Conservation (phyloP, 106 monocot genomes). For the Amphibolis antarctica region DNA sequence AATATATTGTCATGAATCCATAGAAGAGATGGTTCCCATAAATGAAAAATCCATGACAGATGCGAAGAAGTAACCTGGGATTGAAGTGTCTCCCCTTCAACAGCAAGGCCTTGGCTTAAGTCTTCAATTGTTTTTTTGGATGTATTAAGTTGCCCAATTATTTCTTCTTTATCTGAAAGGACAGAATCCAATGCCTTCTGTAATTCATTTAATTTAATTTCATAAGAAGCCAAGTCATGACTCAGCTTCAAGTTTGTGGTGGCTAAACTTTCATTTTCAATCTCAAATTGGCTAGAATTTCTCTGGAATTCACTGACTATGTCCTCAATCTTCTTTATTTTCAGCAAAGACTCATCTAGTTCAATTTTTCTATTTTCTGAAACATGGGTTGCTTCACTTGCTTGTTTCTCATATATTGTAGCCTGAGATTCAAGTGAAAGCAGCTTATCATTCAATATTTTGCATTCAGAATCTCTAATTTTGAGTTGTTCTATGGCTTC, state of each 20-base stretch:
- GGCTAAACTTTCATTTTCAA: slow-evolving; percentile 46
- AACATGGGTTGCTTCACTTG: slow-evolving; percentile 24
- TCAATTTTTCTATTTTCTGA: slow-evolving; percentile 31
- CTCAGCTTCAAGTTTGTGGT: slow-evolving; percentile 44
- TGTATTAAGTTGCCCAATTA: slow-evolving; percentile 29
- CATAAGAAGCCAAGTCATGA: slow-evolving; percentile 39
- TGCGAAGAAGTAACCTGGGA: slow-evolving; percentile 11
- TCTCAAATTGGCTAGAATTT: slow-evolving; percentile 27
- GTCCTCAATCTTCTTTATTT: slow-evolving; percentile 30
- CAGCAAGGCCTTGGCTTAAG: slow-evolving; percentile 28
- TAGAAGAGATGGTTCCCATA: background rate
- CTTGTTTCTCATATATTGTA: slow-evolving; percentile 38
- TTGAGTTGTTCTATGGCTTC: slow-evolving; percentile 42
- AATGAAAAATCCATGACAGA: background rate
- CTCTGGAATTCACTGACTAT: slow-evolving; percentile 19
- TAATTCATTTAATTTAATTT: slow-evolving; percentile 44
- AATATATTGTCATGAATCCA: background rate
- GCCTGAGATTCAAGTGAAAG: slow-evolving; percentile 34
- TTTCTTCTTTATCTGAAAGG: slow-evolving; percentile 42
- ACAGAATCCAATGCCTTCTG: slow-evolving; percentile 28
- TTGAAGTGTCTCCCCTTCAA: slow-evolving; percentile 47
- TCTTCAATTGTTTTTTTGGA: slow-evolving; percentile 37
- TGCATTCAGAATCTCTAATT: slow-evolving; percentile 44
- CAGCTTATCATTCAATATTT: slow-evolving; percentile 40
- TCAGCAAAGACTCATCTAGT: slow-evolving; percentile 40